These are phyloP conservation scores for Perkinsus chesapeaki DNA, from an alignment of 169 alveolate genomes.

Conservation along the genomic window DNA sequence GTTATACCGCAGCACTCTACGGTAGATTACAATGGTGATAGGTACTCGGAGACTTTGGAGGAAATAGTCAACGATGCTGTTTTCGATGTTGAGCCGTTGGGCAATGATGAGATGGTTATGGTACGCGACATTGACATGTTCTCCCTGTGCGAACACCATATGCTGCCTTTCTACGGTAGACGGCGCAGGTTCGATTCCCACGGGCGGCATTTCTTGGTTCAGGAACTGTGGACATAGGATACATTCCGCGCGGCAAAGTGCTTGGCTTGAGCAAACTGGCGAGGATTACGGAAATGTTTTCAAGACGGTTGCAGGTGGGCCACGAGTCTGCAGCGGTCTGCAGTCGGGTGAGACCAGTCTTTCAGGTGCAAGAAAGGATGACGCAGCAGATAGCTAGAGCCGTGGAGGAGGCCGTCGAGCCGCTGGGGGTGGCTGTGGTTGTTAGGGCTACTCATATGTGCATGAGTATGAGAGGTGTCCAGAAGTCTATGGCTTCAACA, in stretches of 20 bases:
- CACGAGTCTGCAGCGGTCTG: background rate
- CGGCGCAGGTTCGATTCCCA: slow-evolving; percentile 2
- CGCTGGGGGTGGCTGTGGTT: slow-evolving; percentile 10
- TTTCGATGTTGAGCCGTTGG: background rate
- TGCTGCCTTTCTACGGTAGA: slow-evolving; percentile 33
- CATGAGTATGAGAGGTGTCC: background rate
- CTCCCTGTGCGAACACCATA: slow-evolving; percentile 40
- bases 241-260: slow-evolving; percentile 24
- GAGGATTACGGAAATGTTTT: slow-evolving; percentile 17
- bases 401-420: slow-evolving; percentile 3
- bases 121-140: slow-evolving; percentile 13
- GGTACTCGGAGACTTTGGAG: background rate
- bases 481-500: background rate
- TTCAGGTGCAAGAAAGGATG: slow-evolving; percentile 1
- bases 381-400: background rate
- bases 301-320: slow-evolving; percentile 28
- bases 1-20: background rate
- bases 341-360: background rate
- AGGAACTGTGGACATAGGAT: slow-evolving; percentile 10
- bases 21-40: background rate
- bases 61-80: background rate
- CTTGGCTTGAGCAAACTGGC: slow-evolving; percentile 33
- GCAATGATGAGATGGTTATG: background rate
- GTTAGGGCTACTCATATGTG: background rate
- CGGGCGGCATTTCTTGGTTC: background rate